These are phyloP conservation scores for Neurospora tetrasperma DNA, from an alignment of 495 filamentous ascomycete genomes.

Conservation along the genomic window DNA sequence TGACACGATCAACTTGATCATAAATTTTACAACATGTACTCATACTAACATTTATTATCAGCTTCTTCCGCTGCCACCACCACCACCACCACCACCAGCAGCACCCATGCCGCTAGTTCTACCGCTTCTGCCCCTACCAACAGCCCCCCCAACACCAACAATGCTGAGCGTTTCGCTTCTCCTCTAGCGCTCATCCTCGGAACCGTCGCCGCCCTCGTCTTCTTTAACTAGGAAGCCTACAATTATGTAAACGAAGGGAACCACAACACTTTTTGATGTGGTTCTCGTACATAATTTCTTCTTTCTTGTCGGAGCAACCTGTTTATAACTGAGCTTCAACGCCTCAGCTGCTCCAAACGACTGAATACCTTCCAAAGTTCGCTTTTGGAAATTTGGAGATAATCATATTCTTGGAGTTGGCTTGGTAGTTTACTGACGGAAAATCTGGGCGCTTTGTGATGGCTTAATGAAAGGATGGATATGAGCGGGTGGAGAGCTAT, in stretches of 20 bases:
- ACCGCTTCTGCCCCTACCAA: conserved; percentile 4
- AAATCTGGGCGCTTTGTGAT: not conserved
- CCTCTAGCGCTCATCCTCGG: conserved; percentile 27
- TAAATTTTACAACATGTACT: not conserved
- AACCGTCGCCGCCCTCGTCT: conserved; percentile 24
- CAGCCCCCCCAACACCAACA: conserved; percentile 16
- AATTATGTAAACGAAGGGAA: not conserved
- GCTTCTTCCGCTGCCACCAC: not conserved
- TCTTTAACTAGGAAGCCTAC: conserved; percentile 25
- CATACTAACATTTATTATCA: not conserved
- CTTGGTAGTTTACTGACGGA: not conserved
- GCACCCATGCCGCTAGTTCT: not conserved
- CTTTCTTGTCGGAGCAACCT: not conserved
- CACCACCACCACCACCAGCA: not conserved
- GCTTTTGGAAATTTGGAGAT: not conserved
- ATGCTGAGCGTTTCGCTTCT: conserved; percentile 24
- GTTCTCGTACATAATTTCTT: not conserved
- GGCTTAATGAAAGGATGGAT: not conserved
- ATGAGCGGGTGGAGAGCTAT: not conserved
- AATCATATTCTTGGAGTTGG: not conserved
- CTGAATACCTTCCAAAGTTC: not conserved
- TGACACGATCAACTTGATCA: not conserved
- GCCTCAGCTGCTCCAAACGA: not conserved
- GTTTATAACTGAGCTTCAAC: not conserved
- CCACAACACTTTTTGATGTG: not conserved